Conservation (phyloP, 1,284 basidiomycete genomes). For the Malassezia brasiliensis region DNA sequence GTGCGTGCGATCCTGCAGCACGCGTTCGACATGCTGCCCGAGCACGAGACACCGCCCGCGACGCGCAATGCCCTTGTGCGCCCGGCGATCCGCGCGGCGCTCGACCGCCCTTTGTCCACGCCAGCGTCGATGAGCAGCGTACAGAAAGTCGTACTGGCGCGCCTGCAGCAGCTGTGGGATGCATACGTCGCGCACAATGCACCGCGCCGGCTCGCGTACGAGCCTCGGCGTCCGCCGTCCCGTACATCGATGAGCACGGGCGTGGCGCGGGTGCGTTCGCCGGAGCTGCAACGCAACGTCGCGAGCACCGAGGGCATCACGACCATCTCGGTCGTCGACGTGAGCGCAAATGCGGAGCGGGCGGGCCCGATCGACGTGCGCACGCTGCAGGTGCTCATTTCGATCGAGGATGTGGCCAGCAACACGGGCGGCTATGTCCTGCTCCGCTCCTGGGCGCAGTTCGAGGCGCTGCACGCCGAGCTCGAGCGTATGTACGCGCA, state of each 20-base stretch:
- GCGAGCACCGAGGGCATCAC: not conserved
- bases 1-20: constrained; percentile 6
- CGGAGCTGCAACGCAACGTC: not conserved
- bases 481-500: constrained; percentile 24
- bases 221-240: constrained; percentile 1
- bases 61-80: not conserved
- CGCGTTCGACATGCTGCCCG: not conserved
- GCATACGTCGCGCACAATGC: not conserved
- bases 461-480: constrained; percentile 35
- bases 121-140: not conserved
- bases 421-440: constrained; percentile 38
- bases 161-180: constrained; percentile 16
- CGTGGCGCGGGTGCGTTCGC: not conserved
- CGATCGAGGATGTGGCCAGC: constrained; percentile 26
- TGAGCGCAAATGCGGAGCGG: constrained; percentile 31
- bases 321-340: constrained; percentile 21
- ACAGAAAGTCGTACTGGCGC: not conserved
- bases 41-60: not conserved
- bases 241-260: not conserved
- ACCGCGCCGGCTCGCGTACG: constrained; percentile 1
- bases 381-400: constrained; percentile 38
- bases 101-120: not conserved
- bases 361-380: constrained; percentile 25
- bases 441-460: constrained; percentile 37
- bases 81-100: not conserved